phyloP scores from a whole-genome alignment of 352 stramenopile species.

The Phytophthora ramorum region DNA sequence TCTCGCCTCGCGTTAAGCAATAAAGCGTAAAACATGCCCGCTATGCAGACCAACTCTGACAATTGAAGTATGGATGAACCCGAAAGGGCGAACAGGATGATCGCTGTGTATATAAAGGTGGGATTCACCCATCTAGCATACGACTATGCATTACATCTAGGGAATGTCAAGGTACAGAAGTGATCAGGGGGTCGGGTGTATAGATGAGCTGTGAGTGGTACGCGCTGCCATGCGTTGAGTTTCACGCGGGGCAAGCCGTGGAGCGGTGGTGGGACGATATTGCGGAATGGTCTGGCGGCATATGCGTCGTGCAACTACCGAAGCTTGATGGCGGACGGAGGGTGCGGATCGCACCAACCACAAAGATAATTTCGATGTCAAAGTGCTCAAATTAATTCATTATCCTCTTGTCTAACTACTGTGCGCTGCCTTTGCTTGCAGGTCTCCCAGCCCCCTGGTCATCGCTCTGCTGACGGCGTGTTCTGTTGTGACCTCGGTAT shows the following conservation, averaged over 20 bases:
- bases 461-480: neutral
- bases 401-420: conserved; percentile 1
- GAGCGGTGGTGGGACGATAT: no score
- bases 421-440: conserved; percentile 8
- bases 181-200: no score
- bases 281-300: no score
- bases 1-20: no score
- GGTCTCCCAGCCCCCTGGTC: neutral
- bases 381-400: neutral
- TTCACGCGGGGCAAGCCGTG: no score
- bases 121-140: neutral
- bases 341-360: neutral
- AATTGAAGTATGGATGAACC: neutral
- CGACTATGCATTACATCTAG: no score
- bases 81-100: neutral
- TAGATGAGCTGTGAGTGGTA: no score
- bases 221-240: no score
- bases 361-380: neutral
- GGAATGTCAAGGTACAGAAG: neutral
- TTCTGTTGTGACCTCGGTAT: conserved; percentile 5
- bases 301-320: no score
- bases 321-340: neutral
- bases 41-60: neutral
- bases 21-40: neutral
- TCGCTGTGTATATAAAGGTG: neutral